phyloP scores from a whole-genome alignment of 148 eudicot genomes.

The Dianthus caryophyllus region DNA sequence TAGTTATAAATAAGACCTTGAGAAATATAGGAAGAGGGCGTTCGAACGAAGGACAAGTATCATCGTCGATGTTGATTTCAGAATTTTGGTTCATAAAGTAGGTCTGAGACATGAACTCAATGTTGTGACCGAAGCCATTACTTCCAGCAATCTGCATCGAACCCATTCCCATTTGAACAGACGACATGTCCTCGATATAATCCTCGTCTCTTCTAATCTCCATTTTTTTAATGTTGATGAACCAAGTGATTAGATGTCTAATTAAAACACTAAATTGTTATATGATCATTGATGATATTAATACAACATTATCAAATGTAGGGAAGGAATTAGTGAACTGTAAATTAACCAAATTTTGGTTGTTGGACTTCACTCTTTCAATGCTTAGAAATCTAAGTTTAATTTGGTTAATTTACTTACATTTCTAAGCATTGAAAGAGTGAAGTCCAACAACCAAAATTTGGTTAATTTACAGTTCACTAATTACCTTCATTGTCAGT shows the following conservation, averaged over 20 bases:
- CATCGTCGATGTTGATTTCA: conserved; percentile 55
- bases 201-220: conserved; percentile 38
- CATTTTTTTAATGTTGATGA: conserved; percentile 21
- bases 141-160: conserved; percentile 62
- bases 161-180: too few species aligned
- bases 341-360: conserved; percentile 39
- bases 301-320: not conserved
- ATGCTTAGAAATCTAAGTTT: too few species aligned
- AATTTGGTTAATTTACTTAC: too few species aligned
- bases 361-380: conserved; percentile 60
- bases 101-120: conserved; percentile 73
- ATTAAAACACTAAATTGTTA: conserved; percentile 7
- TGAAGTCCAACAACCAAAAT: conserved; percentile 49
- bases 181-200: too few species aligned
- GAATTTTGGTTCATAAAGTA: conserved; percentile 56
- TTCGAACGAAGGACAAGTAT: conserved; percentile 33
- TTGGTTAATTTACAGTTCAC: conserved; percentile 49
- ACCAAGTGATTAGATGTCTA: conserved; percentile 5
- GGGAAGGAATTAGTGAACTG: conserved; percentile 33
- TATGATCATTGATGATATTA: conserved; percentile 15
- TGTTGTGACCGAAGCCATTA: conserved; percentile 73
- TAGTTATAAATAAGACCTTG: conserved; percentile 54
- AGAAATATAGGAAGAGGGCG: conserved; percentile 65
- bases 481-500: conserved; percentile 15
- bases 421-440: conserved; percentile 55